Conservation (phyloP, 2,329 filamentous ascomycete species). For the Myriosclerotinia duriaeana region DNA sequence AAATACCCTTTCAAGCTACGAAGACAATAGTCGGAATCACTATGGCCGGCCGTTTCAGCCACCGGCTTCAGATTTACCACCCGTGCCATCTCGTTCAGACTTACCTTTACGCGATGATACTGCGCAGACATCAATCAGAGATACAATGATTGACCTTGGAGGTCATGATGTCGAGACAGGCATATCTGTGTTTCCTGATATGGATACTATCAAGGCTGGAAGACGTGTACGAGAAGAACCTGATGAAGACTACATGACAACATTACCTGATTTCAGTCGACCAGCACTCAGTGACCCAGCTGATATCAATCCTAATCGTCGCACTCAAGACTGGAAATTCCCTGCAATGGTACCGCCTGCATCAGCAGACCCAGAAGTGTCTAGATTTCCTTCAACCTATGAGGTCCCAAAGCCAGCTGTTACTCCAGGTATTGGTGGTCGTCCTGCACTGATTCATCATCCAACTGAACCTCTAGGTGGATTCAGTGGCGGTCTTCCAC, state of each 20-base stretch:
- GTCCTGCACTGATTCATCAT: slow-evolving; percentile 51
- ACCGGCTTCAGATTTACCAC: slow-evolving; percentile 21
- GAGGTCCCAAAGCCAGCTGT: slow-evolving; percentile 33
- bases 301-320: slow-evolving; percentile 52
- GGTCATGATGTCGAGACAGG: slow-evolving; percentile 57
- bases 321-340: slow-evolving; percentile 59
- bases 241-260: slow-evolving; percentile 31
- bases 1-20: slow-evolving; percentile 63
- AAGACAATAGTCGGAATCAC: slow-evolving; percentile 61
- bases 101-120: slow-evolving; percentile 60
- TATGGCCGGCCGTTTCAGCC: slow-evolving; percentile 49
- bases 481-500: slow-evolving; percentile 31
- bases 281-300: slow-evolving; percentile 59
- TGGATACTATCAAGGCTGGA: slow-evolving; percentile 55
- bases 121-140: slow-evolving; percentile 51
- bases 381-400: slow-evolving; percentile 48
- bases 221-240: slow-evolving; percentile 29
- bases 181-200: slow-evolving; percentile 58
- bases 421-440: slow-evolving; percentile 40
- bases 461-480: slow-evolving; percentile 51
- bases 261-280: slow-evolving; percentile 46
- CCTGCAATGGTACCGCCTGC: slow-evolving; percentile 54
- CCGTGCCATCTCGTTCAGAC: slow-evolving; percentile 47
- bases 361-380: slow-evolving; percentile 54
- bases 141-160: slow-evolving; percentile 65